Conservation (phyloP, 2,329 filamentous ascomycete genomes). For the Nemania sp. region DNA sequence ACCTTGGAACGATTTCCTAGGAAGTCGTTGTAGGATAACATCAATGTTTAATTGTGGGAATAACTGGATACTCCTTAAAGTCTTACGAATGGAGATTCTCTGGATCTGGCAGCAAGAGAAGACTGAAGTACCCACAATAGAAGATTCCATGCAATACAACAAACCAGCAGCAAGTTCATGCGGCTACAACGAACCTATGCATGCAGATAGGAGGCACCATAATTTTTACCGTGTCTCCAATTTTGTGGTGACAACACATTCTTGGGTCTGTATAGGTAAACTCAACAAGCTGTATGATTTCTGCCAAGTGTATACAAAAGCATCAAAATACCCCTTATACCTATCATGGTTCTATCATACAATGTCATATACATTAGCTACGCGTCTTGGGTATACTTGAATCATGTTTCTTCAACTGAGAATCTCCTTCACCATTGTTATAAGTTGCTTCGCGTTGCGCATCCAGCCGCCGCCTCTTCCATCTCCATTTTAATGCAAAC, state of each 20-base stretch:
- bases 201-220: too few species aligned
- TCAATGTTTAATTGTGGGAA: too few species aligned
- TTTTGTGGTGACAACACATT: background rate
- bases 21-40: too few species aligned
- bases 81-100: too few species aligned
- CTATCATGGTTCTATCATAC: constrained; percentile 51
- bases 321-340: constrained; percentile 21
- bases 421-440: constrained; percentile 23
- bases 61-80: too few species aligned
- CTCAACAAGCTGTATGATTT: constrained; percentile 4
- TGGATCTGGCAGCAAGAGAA: too few species aligned
- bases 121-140: too few species aligned
- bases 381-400: constrained; percentile 50
- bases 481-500: constrained; percentile 22
- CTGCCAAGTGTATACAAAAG: constrained; percentile 11
- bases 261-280: background rate
- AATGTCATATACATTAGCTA: constrained; percentile 53
- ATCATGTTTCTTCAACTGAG: constrained; percentile 43
- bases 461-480: constrained; percentile 40
- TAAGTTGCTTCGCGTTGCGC: constrained; percentile 41
- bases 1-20: too few species aligned
- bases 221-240: too few species aligned
- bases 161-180: too few species aligned
- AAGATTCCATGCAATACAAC: too few species aligned
- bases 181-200: background rate